Percentiles rank a stretch among this genome's conserved stretches.
phyloP scores from a whole-genome alignment of 78 protist genomes.

The Dictyostelium brefeldianum region DNA sequence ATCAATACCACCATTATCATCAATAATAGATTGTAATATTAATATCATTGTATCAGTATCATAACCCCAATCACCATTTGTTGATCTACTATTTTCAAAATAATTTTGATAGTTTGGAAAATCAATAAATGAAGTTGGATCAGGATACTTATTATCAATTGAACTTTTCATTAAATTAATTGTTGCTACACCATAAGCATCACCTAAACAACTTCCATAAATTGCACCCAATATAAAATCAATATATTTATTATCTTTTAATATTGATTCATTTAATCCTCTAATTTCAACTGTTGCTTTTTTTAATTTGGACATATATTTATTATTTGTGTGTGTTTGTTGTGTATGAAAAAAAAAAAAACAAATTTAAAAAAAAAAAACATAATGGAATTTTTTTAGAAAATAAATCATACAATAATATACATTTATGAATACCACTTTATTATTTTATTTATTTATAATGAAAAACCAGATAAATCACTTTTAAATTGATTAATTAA shows the following conservation, averaged over 20 bases:
- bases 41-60: slow-evolving; percentile 80
- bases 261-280: not conserved
- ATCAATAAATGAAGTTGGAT: not conserved
- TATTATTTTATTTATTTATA: not conserved
- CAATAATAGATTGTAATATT: slow-evolving; percentile 34
- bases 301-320: not conserved
- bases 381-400: too few relatives aligned
- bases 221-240: slow-evolving; percentile 50
- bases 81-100: not conserved
- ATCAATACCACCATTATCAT: not conserved
- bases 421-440: too few relatives aligned
- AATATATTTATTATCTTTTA: not conserved
- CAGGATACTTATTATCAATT: slow-evolving; percentile 8
- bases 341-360: not conserved
- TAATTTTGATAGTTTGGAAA: slow-evolving; percentile 46
- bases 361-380: not conserved
- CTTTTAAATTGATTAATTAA: not conserved
- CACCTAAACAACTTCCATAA: slow-evolving; percentile 68
- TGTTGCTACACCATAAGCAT: slow-evolving; percentile 63
- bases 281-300: not conserved
- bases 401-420: too few relatives aligned
- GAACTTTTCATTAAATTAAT: not conserved
- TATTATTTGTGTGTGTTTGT: not conserved
- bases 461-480: not conserved
- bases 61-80: slow-evolving; percentile 67